Base-by-base conservation (phyloP, 2,329 filamentous ascomycete genomes). In the Macrophomina pseudophaseolina region DNA sequence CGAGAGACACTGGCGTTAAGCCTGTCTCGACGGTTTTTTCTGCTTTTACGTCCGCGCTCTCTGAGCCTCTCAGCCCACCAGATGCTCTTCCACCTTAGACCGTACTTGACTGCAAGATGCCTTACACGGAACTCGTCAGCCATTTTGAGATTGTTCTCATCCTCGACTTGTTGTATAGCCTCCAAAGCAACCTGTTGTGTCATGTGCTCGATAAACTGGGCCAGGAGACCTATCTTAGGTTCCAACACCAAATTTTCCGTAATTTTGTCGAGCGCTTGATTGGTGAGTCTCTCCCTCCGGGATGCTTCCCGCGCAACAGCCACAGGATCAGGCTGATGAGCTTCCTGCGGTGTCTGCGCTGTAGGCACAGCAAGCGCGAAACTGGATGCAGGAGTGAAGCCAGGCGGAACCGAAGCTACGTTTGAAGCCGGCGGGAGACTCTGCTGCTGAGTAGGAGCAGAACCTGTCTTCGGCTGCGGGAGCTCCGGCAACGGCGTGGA, bases 171-270 rank as follows among this genome's bases (percentile, higher is more conserved):
- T 14, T 9, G 3, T 5, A 60, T n/a, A 32, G 62, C 44, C 18
- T 68, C 48, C 5, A 46, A 71, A n/a, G 80, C 75, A 11, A 79
- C 72, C 11, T 74, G 72, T 4, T 72, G 70, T 30, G 79, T 73
- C 54, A 72, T 71, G 53, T 78, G 79, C 51, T 83, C 80, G 32
- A 84, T 70, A 66, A 78, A 83, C 65, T 84, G 81, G 65, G 79
- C 73, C 42, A 84, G 69, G 23, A 83, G 72, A n/a, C 82, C 82
- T 1, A 74, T 70, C n/a, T 72, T 71, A 0, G 74, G 72, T 35
- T 79, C 74, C 1, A 78, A 70, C n/a, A 80, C 73, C 16, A 83
- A 58, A 51, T 77, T 75, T 5, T 71, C 68, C 4, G 80, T 76
- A n/a, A 83, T 71, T 9, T 38, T 58, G 12, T 65, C 58, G 5